These are phyloP conservation scores for Balansia obtecta DNA, from an alignment of 2,329 filamentous ascomycete genomes.

Conservation along the genomic window DNA sequence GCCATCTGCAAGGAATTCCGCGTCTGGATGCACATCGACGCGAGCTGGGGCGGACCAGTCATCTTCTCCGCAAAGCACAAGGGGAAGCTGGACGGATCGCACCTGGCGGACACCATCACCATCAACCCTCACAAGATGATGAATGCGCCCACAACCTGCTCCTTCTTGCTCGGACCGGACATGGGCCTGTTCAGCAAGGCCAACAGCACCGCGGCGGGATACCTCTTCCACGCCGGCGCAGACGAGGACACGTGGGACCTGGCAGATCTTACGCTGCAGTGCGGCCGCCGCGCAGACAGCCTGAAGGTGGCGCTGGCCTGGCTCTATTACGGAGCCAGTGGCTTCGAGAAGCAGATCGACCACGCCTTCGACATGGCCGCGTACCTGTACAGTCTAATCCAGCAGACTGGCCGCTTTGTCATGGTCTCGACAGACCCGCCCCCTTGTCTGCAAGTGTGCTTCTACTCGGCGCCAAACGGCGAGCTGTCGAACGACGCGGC, in stretches of 20 bases:
- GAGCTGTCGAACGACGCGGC: slow-evolving; percentile 27
- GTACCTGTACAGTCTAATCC: slow-evolving; percentile 52
- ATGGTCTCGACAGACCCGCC: slow-evolving; percentile 66
- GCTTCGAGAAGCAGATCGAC: slow-evolving; percentile 60
- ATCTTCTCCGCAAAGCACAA: slow-evolving; percentile 59
- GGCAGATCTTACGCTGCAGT: slow-evolving; percentile 86
- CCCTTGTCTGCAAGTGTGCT: slow-evolving; percentile 88
- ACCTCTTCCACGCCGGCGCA: slow-evolving; percentile 58
- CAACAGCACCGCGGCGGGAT: slow-evolving; percentile 78
- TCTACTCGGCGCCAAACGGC: slow-evolving; percentile 61
- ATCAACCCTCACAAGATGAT: slow-evolving; percentile 98
- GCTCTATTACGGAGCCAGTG: slow-evolving; percentile 72
- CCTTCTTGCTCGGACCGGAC: slow-evolving; percentile 72
- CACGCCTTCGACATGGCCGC: slow-evolving; percentile 59
- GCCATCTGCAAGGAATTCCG: slow-evolving; percentile 57
- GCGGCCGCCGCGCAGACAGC: slow-evolving; percentile 72
- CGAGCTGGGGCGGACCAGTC: slow-evolving; percentile 77
- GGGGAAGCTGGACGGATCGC: slow-evolving; percentile 53
- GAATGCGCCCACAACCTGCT: slow-evolving; percentile 80
- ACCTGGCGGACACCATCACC: slow-evolving; percentile 69
- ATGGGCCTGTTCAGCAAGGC: slow-evolving; percentile 65
- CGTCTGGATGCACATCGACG: slow-evolving; percentile 91
- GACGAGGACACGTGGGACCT: slow-evolving; percentile 67
- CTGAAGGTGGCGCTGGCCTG: slow-evolving; percentile 82
- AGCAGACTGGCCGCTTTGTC: slow-evolving; percentile 45